Conservation (phyloP, 2,329 filamentous ascomycete genomes). For the Trichoderma citrinoviride region DNA sequence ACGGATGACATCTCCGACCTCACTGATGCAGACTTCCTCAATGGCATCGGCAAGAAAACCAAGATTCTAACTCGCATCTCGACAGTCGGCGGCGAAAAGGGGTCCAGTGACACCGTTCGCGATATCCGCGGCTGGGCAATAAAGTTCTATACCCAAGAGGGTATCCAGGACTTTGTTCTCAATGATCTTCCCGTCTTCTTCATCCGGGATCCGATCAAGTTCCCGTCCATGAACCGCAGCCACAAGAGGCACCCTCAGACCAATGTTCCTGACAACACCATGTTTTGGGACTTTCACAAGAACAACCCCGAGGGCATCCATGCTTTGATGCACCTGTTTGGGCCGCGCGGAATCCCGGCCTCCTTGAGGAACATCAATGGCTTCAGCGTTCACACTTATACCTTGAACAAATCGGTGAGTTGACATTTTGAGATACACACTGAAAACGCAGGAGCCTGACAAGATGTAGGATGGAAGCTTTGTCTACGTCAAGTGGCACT, state of each 20-base stretch:
- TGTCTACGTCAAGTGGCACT: conserved; percentile 64
- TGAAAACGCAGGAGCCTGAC: background rate
- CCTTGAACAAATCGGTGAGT: conserved; percentile 53
- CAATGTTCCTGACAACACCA: conserved; percentile 66
- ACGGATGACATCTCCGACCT: conserved; percentile 66
- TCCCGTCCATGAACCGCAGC: conserved; percentile 72
- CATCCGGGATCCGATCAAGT: conserved; percentile 70
- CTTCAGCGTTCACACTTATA: conserved; percentile 65
- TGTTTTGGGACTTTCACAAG: conserved; percentile 44
- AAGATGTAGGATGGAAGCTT: conserved; percentile 54
- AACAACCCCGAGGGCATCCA: conserved; percentile 63
- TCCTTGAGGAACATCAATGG: conserved; percentile 66
- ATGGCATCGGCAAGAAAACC: conserved; percentile 53
- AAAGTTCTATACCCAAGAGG: conserved; percentile 55
- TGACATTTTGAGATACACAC: background rate
- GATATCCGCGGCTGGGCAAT: conserved; percentile 70
- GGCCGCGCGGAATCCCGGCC: conserved; percentile 63
- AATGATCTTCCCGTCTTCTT: conserved; percentile 73
- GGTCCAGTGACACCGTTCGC: conserved; percentile 66
- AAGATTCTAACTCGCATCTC: conserved; percentile 70
- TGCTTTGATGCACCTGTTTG: conserved; percentile 63
- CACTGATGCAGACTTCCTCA: conserved; percentile 65
- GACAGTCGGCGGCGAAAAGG: conserved; percentile 67
- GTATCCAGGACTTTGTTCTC: conserved; percentile 62
- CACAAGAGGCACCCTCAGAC: conserved; percentile 74